These are phyloP conservation scores for Medicago ruthenica DNA, from an alignment of 306 rosid species.

Conservation along the genomic window DNA sequence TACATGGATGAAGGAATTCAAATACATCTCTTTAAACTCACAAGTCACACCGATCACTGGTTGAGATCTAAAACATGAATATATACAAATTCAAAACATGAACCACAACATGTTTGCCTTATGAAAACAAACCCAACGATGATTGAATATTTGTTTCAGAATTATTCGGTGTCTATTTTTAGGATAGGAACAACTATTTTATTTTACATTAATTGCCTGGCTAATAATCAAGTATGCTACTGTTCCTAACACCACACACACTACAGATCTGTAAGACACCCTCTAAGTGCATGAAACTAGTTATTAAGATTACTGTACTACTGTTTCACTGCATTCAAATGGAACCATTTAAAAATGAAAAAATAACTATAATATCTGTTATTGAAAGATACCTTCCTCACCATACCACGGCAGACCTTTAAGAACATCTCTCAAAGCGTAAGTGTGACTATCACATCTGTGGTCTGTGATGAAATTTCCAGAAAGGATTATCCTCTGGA, in stretches of 20 bases:
- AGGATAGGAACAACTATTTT: conserved; percentile 32
- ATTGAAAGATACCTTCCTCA: conserved; percentile 61
- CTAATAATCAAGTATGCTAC: conserved; percentile 27
- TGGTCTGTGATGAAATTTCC: conserved; percentile 85
- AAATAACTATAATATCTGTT: conserved; percentile 16
- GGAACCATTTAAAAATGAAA: neutral
- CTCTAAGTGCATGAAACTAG: conserved; percentile 34
- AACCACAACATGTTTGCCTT: neutral
- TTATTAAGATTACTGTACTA: conserved; percentile 28
- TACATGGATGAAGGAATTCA: conserved; percentile 34
- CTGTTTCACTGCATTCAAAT: conserved; percentile 25
- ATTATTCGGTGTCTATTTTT: conserved; percentile 19
- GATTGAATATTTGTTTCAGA: conserved; percentile 20
- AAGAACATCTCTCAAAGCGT: conserved; percentile 92
- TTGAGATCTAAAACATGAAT: conserved; percentile 4
- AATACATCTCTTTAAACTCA: conserved; percentile 14
- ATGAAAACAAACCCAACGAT: conserved; percentile 22
- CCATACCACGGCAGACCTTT: conserved; percentile 68
- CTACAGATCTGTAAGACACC: conserved; percentile 13
- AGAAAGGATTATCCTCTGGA: conserved; percentile 76
- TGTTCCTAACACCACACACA: conserved; percentile 14
- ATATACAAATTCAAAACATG: neutral
- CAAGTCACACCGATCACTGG: conserved; percentile 1
- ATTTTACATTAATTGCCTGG: conserved; percentile 22
- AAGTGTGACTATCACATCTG: conserved; percentile 80